Conservation (phyloP, 1,139 yeast species). For the Kodamaea ohmeri region DNA sequence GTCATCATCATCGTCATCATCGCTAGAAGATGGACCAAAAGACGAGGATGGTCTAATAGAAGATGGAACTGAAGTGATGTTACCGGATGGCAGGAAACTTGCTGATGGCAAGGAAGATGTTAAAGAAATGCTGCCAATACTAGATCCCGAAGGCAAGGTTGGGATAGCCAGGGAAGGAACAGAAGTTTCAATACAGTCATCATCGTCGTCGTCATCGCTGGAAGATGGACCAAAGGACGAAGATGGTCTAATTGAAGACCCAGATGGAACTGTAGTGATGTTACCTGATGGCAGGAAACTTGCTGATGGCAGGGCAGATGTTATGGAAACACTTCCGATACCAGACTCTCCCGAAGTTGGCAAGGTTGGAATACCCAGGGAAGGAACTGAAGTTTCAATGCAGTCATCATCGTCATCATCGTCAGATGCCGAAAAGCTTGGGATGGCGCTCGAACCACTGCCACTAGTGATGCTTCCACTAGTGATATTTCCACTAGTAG, state of each 20-base stretch:
- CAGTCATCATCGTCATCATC: constrained; percentile 15
- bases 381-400: constrained; percentile 6
- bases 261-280: not conserved
- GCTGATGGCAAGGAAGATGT: not conserved
- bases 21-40: constrained; percentile 6
- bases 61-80: not conserved
- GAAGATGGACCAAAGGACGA: constrained; percentile 3
- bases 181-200: constrained; percentile 3
- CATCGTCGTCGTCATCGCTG: constrained; percentile 8
- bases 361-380: not conserved
- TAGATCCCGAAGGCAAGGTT: not conserved
- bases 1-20: constrained; percentile 9
- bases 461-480: too few species aligned
- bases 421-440: constrained; percentile 3
- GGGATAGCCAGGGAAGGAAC: not conserved
- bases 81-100: not conserved
- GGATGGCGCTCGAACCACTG: not conserved
- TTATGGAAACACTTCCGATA: not conserved
- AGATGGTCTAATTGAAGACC: not conserved
- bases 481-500: too few species aligned
- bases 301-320: too few species aligned
- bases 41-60: constrained; percentile 4
- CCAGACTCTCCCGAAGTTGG: not conserved
- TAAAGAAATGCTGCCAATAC: not conserved
- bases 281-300: too few species aligned